phyloP scores from a whole-genome alignment of 2,329 filamentous ascomycete genomes.

The Fusarium nurragi region DNA sequence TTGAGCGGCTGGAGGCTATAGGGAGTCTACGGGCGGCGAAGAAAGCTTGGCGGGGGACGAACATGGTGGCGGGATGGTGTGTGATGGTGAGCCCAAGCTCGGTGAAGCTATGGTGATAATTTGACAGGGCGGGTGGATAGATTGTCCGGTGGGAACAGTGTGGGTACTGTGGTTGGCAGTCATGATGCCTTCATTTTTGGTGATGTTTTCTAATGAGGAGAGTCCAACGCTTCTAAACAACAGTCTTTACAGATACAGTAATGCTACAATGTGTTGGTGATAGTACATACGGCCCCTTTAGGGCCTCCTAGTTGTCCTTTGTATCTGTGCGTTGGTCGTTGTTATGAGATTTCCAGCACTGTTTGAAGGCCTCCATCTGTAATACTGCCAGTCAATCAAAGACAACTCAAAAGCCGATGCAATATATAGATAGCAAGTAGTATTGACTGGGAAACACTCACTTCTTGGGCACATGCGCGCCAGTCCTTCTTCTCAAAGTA shows the following conservation, averaged over 20 bases:
- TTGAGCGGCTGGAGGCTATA: conserved; percentile 21
- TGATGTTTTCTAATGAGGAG: neutral
- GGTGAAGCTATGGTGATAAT: conserved; percentile 15
- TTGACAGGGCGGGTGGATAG: conserved; percentile 31
- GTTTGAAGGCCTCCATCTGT: conserved; percentile 88
- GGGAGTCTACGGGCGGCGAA: conserved; percentile 34
- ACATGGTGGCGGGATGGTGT: conserved; percentile 38
- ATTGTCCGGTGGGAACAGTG: conserved; percentile 32
- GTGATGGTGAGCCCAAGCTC: neutral
- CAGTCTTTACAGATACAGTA: conserved; percentile 9
- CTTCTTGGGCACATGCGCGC: conserved; percentile 87
- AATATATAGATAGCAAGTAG: neutral
- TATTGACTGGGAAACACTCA: conserved; percentile 56
- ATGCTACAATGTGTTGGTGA: neutral
- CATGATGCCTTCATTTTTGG: conserved; percentile 26
- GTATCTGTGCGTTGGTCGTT: conserved; percentile 84
- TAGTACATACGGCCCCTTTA: neutral
- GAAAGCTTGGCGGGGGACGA: conserved; percentile 40
- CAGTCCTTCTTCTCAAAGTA: conserved; percentile 97
- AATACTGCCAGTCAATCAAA: conserved; percentile 20
- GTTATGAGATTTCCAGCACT: conserved; percentile 90
- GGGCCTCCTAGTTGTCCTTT: conserved; percentile 65
- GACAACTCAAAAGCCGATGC: neutral
- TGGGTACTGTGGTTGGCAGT: neutral
- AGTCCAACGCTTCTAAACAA: neutral